These are phyloP conservation scores for Eucalyptus regnans DNA, from an alignment of 345 rosid genomes.

Conservation along the genomic window DNA sequence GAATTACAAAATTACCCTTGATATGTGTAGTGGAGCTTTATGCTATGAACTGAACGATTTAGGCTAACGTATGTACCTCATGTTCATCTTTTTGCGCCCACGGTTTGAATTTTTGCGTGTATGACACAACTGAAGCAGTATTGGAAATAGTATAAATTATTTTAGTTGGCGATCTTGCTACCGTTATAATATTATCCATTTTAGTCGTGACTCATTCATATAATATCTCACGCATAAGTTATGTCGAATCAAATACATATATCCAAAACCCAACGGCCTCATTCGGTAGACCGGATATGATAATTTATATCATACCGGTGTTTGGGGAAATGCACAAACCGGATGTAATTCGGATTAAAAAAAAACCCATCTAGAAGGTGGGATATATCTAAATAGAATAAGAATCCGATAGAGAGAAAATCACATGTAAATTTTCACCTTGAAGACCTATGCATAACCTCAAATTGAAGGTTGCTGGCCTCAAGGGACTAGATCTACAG, in stretches of 20 bases:
- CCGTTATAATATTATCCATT: neutral
- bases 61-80: neutral
- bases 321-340: neutral
- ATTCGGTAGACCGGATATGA: neutral
- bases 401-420: neutral
- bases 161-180: neutral
- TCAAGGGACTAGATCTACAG: neutral
- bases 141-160: neutral
- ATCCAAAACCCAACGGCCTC: neutral
- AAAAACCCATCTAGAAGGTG: neutral
- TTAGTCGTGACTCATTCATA: neutral
- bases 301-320: too few species aligned
- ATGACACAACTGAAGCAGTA: neutral
- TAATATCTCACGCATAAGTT: neutral
- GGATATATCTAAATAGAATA: neutral
- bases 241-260: neutral
- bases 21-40: neutral
- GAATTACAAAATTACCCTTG: neutral
- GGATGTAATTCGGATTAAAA: neutral
- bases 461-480: neutral
- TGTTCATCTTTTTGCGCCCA: neutral
- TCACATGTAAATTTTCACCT: neutral
- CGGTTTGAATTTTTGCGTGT: neutral
- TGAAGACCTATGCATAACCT: neutral
- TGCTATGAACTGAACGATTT: neutral